Conservation (phyloP, 176 grass and related monocot species). For the Chrysopogon serrulatus region DNA sequence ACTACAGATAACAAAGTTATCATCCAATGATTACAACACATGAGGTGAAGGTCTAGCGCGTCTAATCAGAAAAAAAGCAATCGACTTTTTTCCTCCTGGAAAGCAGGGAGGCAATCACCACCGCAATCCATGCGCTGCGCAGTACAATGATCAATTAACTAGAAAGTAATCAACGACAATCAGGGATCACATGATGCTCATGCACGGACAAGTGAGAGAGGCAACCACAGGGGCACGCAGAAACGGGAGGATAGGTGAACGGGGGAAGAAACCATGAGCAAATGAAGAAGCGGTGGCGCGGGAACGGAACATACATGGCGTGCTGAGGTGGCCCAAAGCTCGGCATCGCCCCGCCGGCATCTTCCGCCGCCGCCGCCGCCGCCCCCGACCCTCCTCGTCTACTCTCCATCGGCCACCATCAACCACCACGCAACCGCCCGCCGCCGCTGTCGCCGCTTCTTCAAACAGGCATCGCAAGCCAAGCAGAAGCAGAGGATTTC, state of each 20-base stretch:
- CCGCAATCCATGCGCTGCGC: constrained; percentile 13
- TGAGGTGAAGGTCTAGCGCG: constrained; percentile 32
- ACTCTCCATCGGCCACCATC: constrained; percentile 54
- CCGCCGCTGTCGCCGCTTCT: background rate
- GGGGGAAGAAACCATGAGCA: background rate
- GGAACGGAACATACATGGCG: constrained; percentile 49
- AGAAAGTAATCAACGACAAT: constrained; percentile 3
- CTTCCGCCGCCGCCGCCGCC: constrained; percentile 2
- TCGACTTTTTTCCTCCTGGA: constrained; percentile 1
- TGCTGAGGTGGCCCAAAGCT: constrained; percentile 50
- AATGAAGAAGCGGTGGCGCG: background rate
- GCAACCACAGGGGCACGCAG: background rate
- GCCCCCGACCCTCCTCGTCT: constrained; percentile 31
- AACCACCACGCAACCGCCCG: background rate
- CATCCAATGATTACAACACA: constrained; percentile 37
- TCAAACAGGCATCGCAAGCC: background rate
- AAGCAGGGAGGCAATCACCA: constrained; percentile 31
- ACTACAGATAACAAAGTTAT: constrained; percentile 22
- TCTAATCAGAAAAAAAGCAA: constrained; percentile 11
- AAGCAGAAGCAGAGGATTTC: constrained; percentile 9
- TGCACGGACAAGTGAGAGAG: background rate
- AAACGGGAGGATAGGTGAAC: background rate
- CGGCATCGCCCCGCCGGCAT: constrained; percentile 41
- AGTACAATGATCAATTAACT: constrained; percentile 11
- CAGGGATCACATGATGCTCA: background rate